phyloP scores from a whole-genome alignment of 169 alveolate genomes.

The Plasmodium inui region DNA sequence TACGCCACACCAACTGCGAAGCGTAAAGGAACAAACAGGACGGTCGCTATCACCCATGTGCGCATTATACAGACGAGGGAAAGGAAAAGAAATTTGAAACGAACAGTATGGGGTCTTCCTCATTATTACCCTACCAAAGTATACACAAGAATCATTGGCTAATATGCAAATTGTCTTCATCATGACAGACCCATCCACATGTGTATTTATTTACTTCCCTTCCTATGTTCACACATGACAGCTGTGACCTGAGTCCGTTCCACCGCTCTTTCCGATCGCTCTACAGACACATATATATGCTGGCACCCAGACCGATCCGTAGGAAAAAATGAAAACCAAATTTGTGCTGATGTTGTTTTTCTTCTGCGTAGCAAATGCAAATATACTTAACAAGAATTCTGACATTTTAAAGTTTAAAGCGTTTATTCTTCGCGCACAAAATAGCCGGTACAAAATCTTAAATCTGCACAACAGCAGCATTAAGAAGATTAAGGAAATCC shows the following conservation, averaged over 20 bases:
- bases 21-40: neutral
- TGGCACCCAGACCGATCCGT: neutral
- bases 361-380: neutral
- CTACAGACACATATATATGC: neutral
- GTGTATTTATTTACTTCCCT: neutral
- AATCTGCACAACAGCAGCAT: neutral
- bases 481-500: constrained; percentile 9
- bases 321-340: constrained; percentile 1
- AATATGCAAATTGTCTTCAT: neutral
- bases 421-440: neutral
- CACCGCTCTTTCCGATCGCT: neutral
- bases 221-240: neutral
- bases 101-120: neutral
- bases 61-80: neutral
- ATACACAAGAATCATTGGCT: neutral
- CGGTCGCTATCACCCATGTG: neutral
- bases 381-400: constrained; percentile 6
- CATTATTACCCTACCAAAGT: neutral
- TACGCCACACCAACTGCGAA: neutral
- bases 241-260: neutral
- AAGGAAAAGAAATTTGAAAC: neutral
- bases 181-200: neutral
- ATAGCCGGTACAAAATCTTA: neutral
- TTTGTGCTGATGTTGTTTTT: neutral
- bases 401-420: constrained; percentile 29